Evolutionary conservation across 2,329 filamentous ascomycete genomes (phyloP).

Genomic region (Stachybotrys chlorohalonatus): DNA sequence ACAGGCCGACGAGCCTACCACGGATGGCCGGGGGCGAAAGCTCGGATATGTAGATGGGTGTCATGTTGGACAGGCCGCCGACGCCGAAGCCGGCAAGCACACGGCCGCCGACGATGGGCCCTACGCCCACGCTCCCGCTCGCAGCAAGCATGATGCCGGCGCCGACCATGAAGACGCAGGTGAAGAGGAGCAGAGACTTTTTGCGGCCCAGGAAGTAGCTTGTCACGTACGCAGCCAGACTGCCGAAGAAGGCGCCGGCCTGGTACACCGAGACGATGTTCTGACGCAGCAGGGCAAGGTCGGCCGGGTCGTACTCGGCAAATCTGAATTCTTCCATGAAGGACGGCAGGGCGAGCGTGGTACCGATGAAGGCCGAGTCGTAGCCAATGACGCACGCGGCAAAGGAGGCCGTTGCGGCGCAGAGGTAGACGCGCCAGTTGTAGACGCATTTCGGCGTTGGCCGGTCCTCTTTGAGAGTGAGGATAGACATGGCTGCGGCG

Average conservation of each 20-base stretch:
- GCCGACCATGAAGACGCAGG: constrained; percentile 58
- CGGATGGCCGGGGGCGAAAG: constrained; percentile 53
- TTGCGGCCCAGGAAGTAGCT: constrained; percentile 61
- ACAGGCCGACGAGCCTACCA: constrained; percentile 56
- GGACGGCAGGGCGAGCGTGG: constrained; percentile 60
- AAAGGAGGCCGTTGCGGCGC: constrained; percentile 44
- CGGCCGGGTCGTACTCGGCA: constrained; percentile 29
- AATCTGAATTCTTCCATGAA: constrained; percentile 64
- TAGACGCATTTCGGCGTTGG: constrained; percentile 49
- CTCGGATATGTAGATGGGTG: constrained; percentile 54
- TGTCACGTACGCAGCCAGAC: constrained; percentile 57
- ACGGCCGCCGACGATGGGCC: constrained; percentile 51
- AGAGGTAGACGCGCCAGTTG: constrained; percentile 51
- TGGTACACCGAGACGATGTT: constrained; percentile 80
- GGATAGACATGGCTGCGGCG: constrained; percentile 29
- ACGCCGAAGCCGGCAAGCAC: constrained; percentile 56
- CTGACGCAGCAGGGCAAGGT: constrained; percentile 53
- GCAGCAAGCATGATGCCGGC: constrained; percentile 65
- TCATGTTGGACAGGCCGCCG: constrained; percentile 54
- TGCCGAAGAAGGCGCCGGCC: constrained; percentile 75
- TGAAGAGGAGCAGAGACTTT: constrained; percentile 52
- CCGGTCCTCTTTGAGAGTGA: constrained; percentile 45
- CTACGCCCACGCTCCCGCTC: constrained; percentile 52
- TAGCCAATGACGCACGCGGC: constrained; percentile 49
- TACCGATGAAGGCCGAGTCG: constrained; percentile 72